phyloP scores from a whole-genome alignment of 2,329 filamentous ascomycete species.

The Arthrobotrys entomopaga region DNA sequence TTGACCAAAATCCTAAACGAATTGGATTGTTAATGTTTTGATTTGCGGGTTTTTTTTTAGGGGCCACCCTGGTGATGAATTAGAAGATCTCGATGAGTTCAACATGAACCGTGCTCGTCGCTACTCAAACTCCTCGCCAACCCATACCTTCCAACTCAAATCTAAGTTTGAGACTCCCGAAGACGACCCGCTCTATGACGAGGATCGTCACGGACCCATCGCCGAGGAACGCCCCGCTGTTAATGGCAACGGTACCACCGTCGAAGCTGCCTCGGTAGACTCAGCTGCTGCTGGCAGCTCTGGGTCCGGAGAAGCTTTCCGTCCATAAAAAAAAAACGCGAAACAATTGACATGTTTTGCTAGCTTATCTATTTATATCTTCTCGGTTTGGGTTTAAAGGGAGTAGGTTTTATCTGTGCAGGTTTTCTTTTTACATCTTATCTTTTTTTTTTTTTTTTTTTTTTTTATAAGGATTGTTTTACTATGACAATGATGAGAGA shows the following conservation, averaged over 20 bases:
- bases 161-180: conserved; percentile 96
- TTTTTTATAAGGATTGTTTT: conserved; percentile 28
- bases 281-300: conserved; percentile 35
- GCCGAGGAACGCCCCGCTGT: conserved; percentile 24
- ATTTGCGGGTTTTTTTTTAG: conserved; percentile 64
- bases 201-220: conserved; percentile 74
- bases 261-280: neutral
- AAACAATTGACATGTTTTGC: neutral
- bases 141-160: conserved; percentile 77
- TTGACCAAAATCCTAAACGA: no score
- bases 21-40: neutral
- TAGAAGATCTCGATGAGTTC: conserved; percentile 77
- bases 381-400: conserved; percentile 22
- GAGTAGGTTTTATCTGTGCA: no score
- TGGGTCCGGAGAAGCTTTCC: conserved; percentile 42
- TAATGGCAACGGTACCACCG: conserved; percentile 5
- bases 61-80: conserved; percentile 84
- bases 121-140: conserved; percentile 88
- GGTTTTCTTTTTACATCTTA: conserved; percentile 21
- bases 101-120: conserved; percentile 86
- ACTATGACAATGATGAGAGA: conserved; percentile 17
- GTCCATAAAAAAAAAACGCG: conserved; percentile 28
- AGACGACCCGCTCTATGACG: conserved; percentile 89
- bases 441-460: conserved; percentile 33
- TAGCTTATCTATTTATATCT: neutral